Evolutionary conservation across 768 basidiomycete genomes (phyloP), one percentile per base, ranked within the genome.

Genomic region (Tulasnella sp.): DNA sequence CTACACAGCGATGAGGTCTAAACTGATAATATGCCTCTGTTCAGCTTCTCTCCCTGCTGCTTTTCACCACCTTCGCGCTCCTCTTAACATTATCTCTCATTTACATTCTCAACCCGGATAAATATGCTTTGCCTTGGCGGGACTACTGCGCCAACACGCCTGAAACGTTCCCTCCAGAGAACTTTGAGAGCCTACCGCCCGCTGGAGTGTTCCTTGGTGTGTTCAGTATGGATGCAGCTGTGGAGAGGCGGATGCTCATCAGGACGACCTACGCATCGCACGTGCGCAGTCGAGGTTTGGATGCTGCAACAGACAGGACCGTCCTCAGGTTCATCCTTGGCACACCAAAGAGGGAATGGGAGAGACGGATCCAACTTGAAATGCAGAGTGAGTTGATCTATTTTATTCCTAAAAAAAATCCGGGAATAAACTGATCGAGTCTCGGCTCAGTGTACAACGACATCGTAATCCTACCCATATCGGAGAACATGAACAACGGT

Each of bases 31-130:
- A n/a, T 17, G 23, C 27, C 23, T 26, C 5, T 47, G 10, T 45
- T 23, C 42, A 63, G 62, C 61, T 86, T 64, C 76, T 88, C 60
- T 77, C 84, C 27, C 75, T 89, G 66, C 77, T 93, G 62, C 74
- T 92, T 56, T 79, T 95, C 67, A 84, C 84, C 54, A 75, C 83
- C 63, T 84, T 96, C 69, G 87, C 87, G 55, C 82, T 89, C 61
- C 42, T 60, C 62, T 76, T 94, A 66, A 94, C 93, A 29, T 80
- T 93, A 61, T 76, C 89, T 58, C 78, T 97, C 72, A 92, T 92
- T 68, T 87, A 96, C 72, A 79, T 94, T 63, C 79, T 97, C 68
- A 94, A 96, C 70, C 94, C 93, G 60, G 95, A 98, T 78, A 97
- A 96, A 71, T 84, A 87, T 54, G 86, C 92, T 21, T 75, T 96